These are phyloP conservation scores for Trametes pubescens DNA, from an alignment of 1,284 basidiomycete genomes.

Conservation along the genomic window DNA sequence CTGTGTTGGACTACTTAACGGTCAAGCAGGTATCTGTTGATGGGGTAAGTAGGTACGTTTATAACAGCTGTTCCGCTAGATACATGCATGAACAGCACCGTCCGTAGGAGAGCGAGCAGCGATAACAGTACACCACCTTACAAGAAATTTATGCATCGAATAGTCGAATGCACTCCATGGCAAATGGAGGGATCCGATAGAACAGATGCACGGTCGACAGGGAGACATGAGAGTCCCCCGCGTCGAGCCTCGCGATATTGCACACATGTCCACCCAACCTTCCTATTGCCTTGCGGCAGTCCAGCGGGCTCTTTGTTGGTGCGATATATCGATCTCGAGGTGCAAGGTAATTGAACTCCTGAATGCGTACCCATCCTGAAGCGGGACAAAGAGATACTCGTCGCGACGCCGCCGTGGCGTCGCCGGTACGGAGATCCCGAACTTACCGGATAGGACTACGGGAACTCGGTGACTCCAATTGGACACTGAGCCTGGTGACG, in stretches of 20 bases:
- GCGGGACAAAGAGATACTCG: not conserved
- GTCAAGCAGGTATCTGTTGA: too few species aligned
- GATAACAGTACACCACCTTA: too few species aligned
- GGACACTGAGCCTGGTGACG: too few species aligned
- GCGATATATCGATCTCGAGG: conserved; percentile 2
- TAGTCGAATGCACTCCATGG: conserved; percentile 21
- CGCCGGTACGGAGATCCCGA: not conserved
- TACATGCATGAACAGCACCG: too few species aligned
- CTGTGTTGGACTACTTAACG: too few species aligned
- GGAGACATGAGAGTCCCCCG: not conserved
- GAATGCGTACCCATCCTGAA: too few species aligned
- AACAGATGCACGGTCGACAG: conserved; percentile 24
- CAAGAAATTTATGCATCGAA: conserved; percentile 18
- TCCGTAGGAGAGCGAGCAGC: too few species aligned
- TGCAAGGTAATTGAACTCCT: too few species aligned
- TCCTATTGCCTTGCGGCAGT: conserved; percentile 28
- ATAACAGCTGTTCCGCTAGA: too few species aligned
- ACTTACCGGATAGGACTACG: not conserved
- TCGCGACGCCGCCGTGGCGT: not conserved
- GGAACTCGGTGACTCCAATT: not conserved
- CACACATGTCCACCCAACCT: conserved; percentile 30
- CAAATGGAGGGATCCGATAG: conserved; percentile 21
- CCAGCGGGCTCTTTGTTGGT: conserved; percentile 29
- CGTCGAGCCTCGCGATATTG: conserved; percentile 18
- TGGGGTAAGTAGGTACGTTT: too few species aligned